Conservation (phyloP, 2,329 filamentous ascomycete genomes). For the Phialocephala sp. region DNA sequence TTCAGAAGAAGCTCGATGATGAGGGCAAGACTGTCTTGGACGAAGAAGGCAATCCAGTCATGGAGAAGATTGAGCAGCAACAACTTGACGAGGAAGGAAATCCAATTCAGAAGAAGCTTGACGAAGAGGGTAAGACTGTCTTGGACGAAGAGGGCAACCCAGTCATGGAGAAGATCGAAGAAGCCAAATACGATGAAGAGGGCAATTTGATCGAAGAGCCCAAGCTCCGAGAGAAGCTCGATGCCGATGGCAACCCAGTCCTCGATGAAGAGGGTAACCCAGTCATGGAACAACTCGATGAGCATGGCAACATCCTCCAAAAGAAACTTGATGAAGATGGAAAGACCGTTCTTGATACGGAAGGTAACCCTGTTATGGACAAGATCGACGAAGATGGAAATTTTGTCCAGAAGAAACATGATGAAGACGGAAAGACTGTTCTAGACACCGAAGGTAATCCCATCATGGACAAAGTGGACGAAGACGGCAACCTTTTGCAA, state of each 20-base stretch:
- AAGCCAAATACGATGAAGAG: constrained; percentile 12
- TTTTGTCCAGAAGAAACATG: constrained; percentile 55
- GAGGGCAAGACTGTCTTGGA: constrained; percentile 13
- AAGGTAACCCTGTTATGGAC: constrained; percentile 58
- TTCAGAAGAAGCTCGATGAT: constrained; percentile 23
- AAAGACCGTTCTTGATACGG: constrained; percentile 56
- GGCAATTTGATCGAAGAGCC: constrained; percentile 18
- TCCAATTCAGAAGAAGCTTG: constrained; percentile 20
- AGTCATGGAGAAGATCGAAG: constrained; percentile 16
- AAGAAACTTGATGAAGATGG: constrained; percentile 62
- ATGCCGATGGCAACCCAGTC: constrained; percentile 12
- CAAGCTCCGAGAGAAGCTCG: constrained; percentile 16
- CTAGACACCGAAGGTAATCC: constrained; percentile 3
- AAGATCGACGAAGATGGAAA: constrained; percentile 70
- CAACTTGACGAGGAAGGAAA: constrained; percentile 17
- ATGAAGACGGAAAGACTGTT: constrained; percentile 61
- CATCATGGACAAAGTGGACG: constrained; percentile 8
- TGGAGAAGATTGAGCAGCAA: constrained; percentile 19
- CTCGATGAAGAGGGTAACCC: constrained; percentile 11
- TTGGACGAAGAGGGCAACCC: constrained; percentile 11
- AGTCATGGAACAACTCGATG: constrained; percentile 23
- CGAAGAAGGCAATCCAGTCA: constrained; percentile 15
- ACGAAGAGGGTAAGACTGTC: constrained; percentile 17
- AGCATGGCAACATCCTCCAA: constrained; percentile 51
- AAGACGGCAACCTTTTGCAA: constrained; percentile 8